Percentiles rank a stretch among this genome's conserved stretches.
phyloP scores from a whole-genome alignment of 441 rosid species.

The Arabidopsis hybrid region DNA sequence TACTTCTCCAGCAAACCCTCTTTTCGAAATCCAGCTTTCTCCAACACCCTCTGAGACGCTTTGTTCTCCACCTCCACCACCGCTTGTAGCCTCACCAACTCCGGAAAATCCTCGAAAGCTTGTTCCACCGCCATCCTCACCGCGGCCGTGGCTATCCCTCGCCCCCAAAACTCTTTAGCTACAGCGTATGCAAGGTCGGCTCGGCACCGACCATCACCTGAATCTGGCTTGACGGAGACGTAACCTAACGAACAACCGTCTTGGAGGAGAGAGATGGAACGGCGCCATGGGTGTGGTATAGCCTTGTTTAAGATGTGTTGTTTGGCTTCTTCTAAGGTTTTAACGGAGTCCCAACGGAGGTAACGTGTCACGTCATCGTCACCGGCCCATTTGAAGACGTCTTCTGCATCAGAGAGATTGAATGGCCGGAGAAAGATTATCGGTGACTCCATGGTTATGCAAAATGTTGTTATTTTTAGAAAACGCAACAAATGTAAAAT shows the following conservation, averaged over 20 bases:
- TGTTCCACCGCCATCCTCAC: slow-evolving; percentile 32
- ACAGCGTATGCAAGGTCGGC: slow-evolving; percentile 29
- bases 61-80: slow-evolving; percentile 56
- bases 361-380: slow-evolving; percentile 39
- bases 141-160: slow-evolving; percentile 38
- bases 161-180: slow-evolving; percentile 29
- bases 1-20: slow-evolving; percentile 68
- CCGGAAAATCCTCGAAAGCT: slow-evolving; percentile 38
- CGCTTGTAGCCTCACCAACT: slow-evolving; percentile 63
- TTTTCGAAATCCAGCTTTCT: slow-evolving; percentile 62
- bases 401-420: slow-evolving; percentile 25
- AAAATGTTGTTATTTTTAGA: neutral
- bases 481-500: neutral
- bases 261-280: slow-evolving; percentile 25
- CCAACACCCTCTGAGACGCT: slow-evolving; percentile 58
- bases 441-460: slow-evolving; percentile 16
- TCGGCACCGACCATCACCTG: slow-evolving; percentile 15
- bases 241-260: slow-evolving; percentile 31
- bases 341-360: slow-evolving; percentile 34
- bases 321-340: slow-evolving; percentile 35
- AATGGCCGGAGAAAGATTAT: slow-evolving; percentile 34
- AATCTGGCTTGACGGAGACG: slow-evolving; percentile 33
- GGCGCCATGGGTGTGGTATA: slow-evolving; percentile 39
- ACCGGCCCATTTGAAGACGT: slow-evolving; percentile 39
- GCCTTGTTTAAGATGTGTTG: slow-evolving; percentile 30